Conservation (phyloP, 495 filamentous ascomycete species). For the Podospora conica region DNA sequence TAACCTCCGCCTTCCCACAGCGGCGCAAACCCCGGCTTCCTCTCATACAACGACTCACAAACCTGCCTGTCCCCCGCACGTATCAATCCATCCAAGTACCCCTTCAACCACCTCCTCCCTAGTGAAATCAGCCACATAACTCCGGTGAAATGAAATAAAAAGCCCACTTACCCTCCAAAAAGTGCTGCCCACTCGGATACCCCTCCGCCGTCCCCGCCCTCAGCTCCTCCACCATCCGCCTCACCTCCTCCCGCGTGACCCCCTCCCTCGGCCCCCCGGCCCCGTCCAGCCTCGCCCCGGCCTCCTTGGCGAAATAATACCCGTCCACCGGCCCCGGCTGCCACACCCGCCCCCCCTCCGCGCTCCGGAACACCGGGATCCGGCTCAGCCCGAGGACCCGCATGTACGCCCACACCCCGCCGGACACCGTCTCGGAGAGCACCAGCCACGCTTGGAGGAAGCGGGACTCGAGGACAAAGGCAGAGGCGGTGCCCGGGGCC, state of each 20-base stretch:
- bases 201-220: conserved; percentile 5
- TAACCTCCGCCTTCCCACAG: conserved; percentile 1
- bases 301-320: conserved; percentile 13
- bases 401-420: conserved; percentile 19
- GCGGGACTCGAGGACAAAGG: conserved; percentile 15
- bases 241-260: conserved; percentile 7
- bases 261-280: conserved; percentile 4
- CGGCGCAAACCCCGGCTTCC: conserved; percentile 12
- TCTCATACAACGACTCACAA: conserved; percentile 15
- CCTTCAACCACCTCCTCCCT: too few relatives aligned
- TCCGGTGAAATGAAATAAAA: too few relatives aligned
- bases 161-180: conserved; percentile 10
- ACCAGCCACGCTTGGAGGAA: conserved; percentile 17
- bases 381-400: conserved; percentile 13
- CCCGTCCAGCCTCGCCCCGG: conserved; percentile 5
- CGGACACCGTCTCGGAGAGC: conserved; percentile 16
- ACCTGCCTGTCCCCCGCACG: conserved; percentile 15
- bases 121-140: too few relatives aligned
- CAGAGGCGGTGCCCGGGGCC: conserved; percentile 11
- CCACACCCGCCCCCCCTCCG: conserved; percentile 13
- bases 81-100: conserved; percentile 19
- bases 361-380: conserved; percentile 14
- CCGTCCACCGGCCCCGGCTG: conserved; percentile 16
- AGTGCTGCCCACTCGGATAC: conserved; percentile 10
- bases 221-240: conserved; percentile 19